Evolutionary conservation across 2,329 filamentous ascomycete species (phyloP).

Genomic region (Cercospora zeina): DNA sequence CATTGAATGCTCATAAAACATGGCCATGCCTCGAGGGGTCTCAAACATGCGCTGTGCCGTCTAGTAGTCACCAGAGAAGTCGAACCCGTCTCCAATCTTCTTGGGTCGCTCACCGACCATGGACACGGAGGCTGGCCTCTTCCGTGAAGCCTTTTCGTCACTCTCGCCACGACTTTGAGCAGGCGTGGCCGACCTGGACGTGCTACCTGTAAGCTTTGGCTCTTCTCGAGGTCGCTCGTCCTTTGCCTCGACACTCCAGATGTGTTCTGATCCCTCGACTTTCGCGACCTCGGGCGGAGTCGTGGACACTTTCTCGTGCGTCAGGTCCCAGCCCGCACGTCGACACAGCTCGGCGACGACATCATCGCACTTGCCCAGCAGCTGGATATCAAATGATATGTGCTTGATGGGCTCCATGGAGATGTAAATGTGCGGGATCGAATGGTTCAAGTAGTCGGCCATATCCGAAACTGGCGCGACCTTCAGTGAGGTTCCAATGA

Average conservation of each 20-base stretch:
- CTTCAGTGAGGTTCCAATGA: slow-evolving; percentile 94
- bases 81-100: slow-evolving; percentile 4
- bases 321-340: slow-evolving; percentile 71
- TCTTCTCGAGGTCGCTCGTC: not conserved
- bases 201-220: not conserved
- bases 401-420: slow-evolving; percentile 68
- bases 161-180: not conserved
- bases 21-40: not conserved
- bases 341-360: slow-evolving; percentile 84
- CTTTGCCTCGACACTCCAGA: slow-evolving; percentile 13
- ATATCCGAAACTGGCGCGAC: slow-evolving; percentile 94
- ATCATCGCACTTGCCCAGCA: slow-evolving; percentile 92
- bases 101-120: slow-evolving; percentile 9
- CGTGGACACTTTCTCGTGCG: slow-evolving; percentile 72
- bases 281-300: slow-evolving; percentile 19
- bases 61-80: slow-evolving; percentile 4
- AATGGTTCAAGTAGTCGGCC: slow-evolving; percentile 37
- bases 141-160: not conserved
- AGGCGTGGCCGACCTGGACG: not conserved
- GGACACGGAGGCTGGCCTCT: slow-evolving; percentile 4
- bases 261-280: slow-evolving; percentile 18
- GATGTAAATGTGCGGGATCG: slow-evolving; percentile 42
- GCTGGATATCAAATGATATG: slow-evolving; percentile 93
- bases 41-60: not conserved
- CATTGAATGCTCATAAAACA: not conserved